These are phyloP conservation scores for Lasiosphaeris hirsuta DNA, from an alignment of 495 filamentous ascomycete genomes.

Conservation along the genomic window DNA sequence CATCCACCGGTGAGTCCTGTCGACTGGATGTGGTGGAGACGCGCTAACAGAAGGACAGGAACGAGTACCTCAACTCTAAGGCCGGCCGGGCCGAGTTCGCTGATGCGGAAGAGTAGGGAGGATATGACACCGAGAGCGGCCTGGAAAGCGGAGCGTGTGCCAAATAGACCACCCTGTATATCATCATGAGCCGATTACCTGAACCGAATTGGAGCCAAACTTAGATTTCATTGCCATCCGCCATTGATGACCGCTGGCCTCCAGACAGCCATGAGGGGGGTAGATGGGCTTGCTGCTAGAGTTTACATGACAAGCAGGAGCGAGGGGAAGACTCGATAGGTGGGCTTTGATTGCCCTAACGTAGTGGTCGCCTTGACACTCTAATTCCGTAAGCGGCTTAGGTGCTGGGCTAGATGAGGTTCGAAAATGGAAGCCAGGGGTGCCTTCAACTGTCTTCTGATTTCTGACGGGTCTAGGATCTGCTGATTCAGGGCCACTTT, in stretches of 20 bases:
- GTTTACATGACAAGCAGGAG: no score
- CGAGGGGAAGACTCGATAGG: no score
- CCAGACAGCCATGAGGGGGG: no score
- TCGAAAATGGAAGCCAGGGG: no score
- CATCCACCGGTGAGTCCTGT: constrained; percentile 63
- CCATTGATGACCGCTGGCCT: not conserved
- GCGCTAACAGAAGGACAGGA: constrained; percentile 52
- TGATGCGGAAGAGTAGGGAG: constrained; percentile 43
- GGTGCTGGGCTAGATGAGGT: no score
- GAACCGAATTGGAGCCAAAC: constrained; percentile 1
- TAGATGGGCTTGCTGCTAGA: constrained; percentile 6
- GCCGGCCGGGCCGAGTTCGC: constrained; percentile 63
- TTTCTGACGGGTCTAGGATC: no score
- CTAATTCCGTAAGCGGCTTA: no score
- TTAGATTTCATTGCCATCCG: not conserved
- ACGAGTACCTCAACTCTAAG: constrained; percentile 92
- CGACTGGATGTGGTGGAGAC: not conserved
- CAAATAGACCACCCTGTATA: constrained; percentile 34
- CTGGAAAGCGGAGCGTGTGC: constrained; percentile 19
- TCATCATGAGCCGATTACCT: constrained; percentile 13
- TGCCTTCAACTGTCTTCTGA: no score
- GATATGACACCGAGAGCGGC: not conserved
- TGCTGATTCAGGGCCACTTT: no score
- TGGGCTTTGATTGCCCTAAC: no score
- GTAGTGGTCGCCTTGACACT: no score